Base-by-base conservation (phyloP, 306 rosid genomes). In the Trichosanthes truncata region DNA sequence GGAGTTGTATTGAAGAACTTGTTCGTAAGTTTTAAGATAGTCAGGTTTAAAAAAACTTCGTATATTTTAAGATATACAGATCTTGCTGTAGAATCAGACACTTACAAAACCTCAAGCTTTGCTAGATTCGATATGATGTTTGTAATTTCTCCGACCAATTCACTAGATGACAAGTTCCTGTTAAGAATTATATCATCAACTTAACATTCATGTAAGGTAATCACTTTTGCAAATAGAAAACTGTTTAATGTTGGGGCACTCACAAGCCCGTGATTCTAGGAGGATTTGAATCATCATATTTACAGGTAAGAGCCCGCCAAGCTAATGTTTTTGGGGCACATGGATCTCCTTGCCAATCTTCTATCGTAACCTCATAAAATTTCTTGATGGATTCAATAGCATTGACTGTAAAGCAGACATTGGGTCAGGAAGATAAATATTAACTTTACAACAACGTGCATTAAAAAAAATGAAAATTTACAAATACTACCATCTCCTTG, bases 281-380 rank as follows among this genome's bases (percentile, higher is more conserved):
- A 41, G 81, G 1, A 21, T 72, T 73, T 75, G 51, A 71, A 69
- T 43, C 82, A 62, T 2, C 21, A 14, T 63, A 55, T 56, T 41
- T 36, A 72, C 93, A 85, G 48, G 52, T 76, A 45, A 87, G 69
- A 52, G 84, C 85, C 33, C 57, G 51, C 92, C 89, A 80, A 5
- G 80, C 55, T 56, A 68, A 49, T 55, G 4, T 4, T 21, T 35
- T 14, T 6, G 85, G 89, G 78, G 72, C 77, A 53, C 88, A 85
- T 26, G 82, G 89, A 82, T 85, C 89, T 81, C 90, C 86, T 87
- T 87, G 81, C 84, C 86, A 87, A 26, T 53, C 59, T 78, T 65
- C 40, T 36, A 4, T 87, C 65, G 45, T 38, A 25, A 81, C 72
- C 9, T 23, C 26, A 79, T 82, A 84, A 14, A 3, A 7, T 48